phyloP scores from a whole-genome alignment of 768 basidiomycete species.

The Calocybe indica region DNA sequence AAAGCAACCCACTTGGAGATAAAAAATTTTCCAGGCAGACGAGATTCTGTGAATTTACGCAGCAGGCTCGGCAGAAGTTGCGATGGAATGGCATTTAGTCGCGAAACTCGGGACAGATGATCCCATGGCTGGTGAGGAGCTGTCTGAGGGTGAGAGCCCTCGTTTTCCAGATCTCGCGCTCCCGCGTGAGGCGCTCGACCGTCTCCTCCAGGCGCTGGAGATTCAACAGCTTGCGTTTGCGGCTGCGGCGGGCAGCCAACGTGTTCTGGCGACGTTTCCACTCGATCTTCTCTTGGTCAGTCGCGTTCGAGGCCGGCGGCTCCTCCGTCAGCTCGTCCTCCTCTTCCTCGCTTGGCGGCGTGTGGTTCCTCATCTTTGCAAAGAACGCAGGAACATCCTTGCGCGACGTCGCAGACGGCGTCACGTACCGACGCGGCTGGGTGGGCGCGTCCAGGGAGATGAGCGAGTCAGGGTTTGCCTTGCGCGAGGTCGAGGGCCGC shows the following conservation, averaged over 20 bases:
- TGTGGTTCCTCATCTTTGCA: constrained; percentile 42
- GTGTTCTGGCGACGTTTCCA: constrained; percentile 82
- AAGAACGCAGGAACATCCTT: constrained; percentile 76
- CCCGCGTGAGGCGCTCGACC: constrained; percentile 44
- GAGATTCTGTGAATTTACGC: too few relatives aligned
- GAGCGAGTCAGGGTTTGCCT: constrained; percentile 46
- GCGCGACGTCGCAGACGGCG: constrained; percentile 69
- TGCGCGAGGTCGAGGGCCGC: neutral
- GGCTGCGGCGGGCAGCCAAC: constrained; percentile 73
- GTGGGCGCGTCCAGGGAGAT: constrained; percentile 76
- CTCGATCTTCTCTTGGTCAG: constrained; percentile 62
- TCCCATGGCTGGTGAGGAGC: constrained; percentile 50
- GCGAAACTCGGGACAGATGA: constrained; percentile 48
- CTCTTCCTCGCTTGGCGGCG: constrained; percentile 42
- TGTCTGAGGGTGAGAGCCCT: constrained; percentile 45
- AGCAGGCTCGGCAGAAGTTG: too few relatives aligned
- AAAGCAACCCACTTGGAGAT: too few relatives aligned
- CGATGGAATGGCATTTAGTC: constrained; percentile 12
- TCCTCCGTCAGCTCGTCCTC: constrained; percentile 45
- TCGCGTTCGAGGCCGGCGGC: constrained; percentile 31
- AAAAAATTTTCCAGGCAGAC: too few relatives aligned
- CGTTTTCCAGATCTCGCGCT: constrained; percentile 60
- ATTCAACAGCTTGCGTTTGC: constrained; percentile 69
- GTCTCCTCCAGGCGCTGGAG: constrained; percentile 57
- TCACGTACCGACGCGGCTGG: constrained; percentile 68